Evolutionary conservation across 2,329 filamentous ascomycete genomes (phyloP), one percentile per base, ranked within the genome.

Genomic region (Ascochyta koolunga): DNA sequence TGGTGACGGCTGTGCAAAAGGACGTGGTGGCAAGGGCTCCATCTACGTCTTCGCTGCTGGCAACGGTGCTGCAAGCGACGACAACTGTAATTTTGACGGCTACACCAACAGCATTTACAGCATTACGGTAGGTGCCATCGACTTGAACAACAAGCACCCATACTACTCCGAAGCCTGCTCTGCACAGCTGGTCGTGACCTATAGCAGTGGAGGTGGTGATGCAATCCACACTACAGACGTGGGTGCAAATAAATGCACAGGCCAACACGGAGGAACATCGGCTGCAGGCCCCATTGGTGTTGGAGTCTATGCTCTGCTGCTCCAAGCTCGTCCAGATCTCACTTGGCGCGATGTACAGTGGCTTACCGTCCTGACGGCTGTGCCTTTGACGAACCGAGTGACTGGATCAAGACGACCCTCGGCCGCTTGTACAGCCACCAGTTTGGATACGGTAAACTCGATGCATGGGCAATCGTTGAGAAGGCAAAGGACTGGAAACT

Each of bases 51-150:
- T 99, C 75, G 95, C 95, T 37, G 93, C 93, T 62, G 95, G 95
- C 54, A 99, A 99, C 70, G 95, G 95, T 53, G 96, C 93, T 9
- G 80, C 82, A 3, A 86, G 81, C 60, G 93, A 90, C 40, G 95
- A 99, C 74, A 98, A 99, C 77, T 99, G 95, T 83, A 99, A 99
- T 74, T 99, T 99, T 73, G 95, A 99, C 71, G 95, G 95, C 33
- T 99, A 99, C 77, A 99, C 95, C 55, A 99, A 99, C 80, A 97
- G 93, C 72, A 99, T 99, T 66, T 99, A 98, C 82, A 97, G 92
- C 73, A 95, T 99, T 66, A 96, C 93, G 0, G 92, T 99, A 16
- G 95, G 95, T 32, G 93, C 93, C 29, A 89, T 99, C 58, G 93
- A 97, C 72, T 84, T 91, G 54, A 86, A 89, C 62, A 93, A 93